A percentile compares a stretch with the other conserved stretches of the same genome.
These are phyloP conservation scores for Saitoella complicata DNA, from an alignment of 805 yeast genomes.

Conservation along the genomic window DNA sequence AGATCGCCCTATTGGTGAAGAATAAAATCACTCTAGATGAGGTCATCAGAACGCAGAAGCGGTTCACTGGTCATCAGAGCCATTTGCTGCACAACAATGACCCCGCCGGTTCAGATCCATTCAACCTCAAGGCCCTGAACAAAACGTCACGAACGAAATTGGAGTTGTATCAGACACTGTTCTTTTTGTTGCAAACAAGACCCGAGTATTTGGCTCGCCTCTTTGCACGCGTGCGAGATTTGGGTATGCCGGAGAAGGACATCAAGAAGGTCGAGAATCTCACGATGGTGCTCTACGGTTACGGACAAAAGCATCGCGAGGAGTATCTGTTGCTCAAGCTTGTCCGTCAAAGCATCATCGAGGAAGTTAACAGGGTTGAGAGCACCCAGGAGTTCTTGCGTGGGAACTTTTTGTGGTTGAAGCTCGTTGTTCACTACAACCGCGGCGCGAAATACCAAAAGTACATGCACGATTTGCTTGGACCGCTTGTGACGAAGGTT, in stretches of 20 bases:
- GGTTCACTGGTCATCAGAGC: conserved; percentile 2
- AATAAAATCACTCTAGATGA: conserved; percentile 70
- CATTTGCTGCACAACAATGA: conserved; percentile 5
- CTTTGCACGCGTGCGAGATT: conserved; percentile 22
- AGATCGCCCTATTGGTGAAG: conserved; percentile 59
- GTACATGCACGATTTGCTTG: conserved; percentile 22
- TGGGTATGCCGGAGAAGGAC: conserved; percentile 19
- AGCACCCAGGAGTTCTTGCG: conserved; percentile 14
- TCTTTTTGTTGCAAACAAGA: conserved; percentile 72
- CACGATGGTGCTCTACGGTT: conserved; percentile 21
- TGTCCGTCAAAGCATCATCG: conserved; percentile 24
- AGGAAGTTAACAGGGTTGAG: conserved; percentile 13
- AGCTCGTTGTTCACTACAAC: conserved; percentile 26
- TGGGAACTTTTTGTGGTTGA: conserved; percentile 27
- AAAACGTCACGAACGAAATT: conserved; percentile 30
- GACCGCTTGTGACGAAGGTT: conserved; percentile 25
- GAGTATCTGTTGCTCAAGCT: conserved; percentile 50
- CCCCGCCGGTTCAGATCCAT: conserved; percentile 18
- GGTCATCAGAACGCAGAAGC: conserved; percentile 27
- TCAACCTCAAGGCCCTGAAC: conserved; percentile 24
- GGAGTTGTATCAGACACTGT: conserved; percentile 58
- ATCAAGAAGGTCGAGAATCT: conserved; percentile 18
- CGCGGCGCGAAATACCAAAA: conserved; percentile 22
- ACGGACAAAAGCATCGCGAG: conserved; percentile 40
- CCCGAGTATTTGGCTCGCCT: conserved; percentile 52